phyloP scores from a whole-genome alignment of 108 stramenopile species.

The Fistulifera pelliculosa region DNA sequence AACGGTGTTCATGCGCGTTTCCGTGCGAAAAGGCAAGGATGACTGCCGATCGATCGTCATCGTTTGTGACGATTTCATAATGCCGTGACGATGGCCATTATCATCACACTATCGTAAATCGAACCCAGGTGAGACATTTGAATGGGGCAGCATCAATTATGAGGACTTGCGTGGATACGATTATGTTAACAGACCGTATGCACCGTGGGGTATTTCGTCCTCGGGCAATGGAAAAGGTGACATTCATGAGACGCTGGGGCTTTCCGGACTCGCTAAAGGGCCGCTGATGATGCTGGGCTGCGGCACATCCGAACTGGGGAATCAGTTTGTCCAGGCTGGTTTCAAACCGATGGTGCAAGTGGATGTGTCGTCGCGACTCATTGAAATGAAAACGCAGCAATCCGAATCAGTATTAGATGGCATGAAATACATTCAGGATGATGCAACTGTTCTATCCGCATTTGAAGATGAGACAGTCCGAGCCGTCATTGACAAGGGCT shows the following conservation, averaged over 20 bases:
- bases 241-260: conserved; percentile 30
- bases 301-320: conserved; percentile 67
- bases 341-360: conserved; percentile 48
- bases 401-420: conserved; percentile 23
- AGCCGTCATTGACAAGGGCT: conserved; percentile 74
- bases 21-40: no score
- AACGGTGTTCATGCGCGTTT: no score
- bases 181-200: conserved; percentile 4
- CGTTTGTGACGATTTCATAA: no score
- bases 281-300: conserved; percentile 69
- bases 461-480: conserved; percentile 44
- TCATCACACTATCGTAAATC: no score
- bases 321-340: conserved; percentile 45
- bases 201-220: background rate
- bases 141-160: conserved; percentile 64
- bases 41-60: no score
- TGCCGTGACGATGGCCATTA: no score
- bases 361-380: conserved; percentile 48
- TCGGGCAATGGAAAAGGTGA: conserved; percentile 14
- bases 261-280: conserved; percentile 26
- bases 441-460: conserved; percentile 57
- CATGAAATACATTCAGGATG: conserved; percentile 47
- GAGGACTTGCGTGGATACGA: conserved; percentile 24
- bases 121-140: conserved; percentile 41
- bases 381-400: conserved; percentile 48